Percentiles rank a stretch among this genome's conserved stretches.
Conservation (phyloP, 1,139 yeast species). For the Schizosaccharomyces versatilis region DNA sequence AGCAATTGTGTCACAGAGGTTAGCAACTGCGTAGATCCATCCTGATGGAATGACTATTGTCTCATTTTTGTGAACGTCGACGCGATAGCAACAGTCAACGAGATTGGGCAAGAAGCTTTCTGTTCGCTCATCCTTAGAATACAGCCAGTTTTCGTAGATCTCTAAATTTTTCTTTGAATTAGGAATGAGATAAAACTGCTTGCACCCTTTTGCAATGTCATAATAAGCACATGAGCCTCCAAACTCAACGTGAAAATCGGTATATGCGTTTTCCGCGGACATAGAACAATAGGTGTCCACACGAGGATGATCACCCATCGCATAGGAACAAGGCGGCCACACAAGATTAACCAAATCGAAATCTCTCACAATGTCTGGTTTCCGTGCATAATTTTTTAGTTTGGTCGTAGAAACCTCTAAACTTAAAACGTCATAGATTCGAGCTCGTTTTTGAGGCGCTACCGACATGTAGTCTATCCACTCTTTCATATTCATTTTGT, state of each 20-base stretch:
- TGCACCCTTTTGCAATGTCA: slow-evolving; percentile 51
- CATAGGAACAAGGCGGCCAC: slow-evolving; percentile 27
- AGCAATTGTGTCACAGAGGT: slow-evolving; percentile 60
- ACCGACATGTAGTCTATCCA: neutral
- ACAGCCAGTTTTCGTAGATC: slow-evolving; percentile 53
- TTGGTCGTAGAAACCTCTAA: slow-evolving; percentile 46
- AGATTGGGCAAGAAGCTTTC: slow-evolving; percentile 41
- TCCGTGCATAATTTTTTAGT: slow-evolving; percentile 28
- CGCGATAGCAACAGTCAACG: slow-evolving; percentile 30
- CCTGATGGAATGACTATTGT: slow-evolving; percentile 71
- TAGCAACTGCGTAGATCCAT: slow-evolving; percentile 80
- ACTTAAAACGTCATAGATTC: slow-evolving; percentile 60
- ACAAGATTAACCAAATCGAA: slow-evolving; percentile 49
- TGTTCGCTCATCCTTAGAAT: slow-evolving; percentile 37
- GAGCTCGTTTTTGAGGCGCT: slow-evolving; percentile 24
- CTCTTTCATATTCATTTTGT: neutral
- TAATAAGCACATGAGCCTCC: slow-evolving; percentile 86
- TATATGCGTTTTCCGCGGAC: slow-evolving; percentile 63
- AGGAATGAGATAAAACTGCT: slow-evolving; percentile 56
- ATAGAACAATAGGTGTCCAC: slow-evolving; percentile 41
- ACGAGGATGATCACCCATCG: slow-evolving; percentile 26
- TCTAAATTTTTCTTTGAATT: slow-evolving; percentile 43
- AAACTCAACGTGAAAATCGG: slow-evolving; percentile 80
- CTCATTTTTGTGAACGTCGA: slow-evolving; percentile 48
- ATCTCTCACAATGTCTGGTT: slow-evolving; percentile 47